These are phyloP conservation scores for Parietichytrium sp. DNA, from an alignment of 108 stramenopile species.

Conservation along the genomic window DNA sequence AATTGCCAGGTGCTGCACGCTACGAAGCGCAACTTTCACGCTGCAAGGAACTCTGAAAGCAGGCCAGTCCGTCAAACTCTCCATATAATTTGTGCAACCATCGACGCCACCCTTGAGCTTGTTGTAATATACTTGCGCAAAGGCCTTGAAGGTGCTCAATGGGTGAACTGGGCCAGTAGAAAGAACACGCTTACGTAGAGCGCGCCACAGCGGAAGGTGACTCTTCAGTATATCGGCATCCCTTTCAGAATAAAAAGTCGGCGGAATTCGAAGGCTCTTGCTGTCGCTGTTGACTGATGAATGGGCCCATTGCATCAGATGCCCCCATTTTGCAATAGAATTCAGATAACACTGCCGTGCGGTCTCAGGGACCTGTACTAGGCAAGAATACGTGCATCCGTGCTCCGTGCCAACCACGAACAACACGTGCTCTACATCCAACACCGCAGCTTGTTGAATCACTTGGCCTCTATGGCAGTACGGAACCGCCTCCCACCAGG, in stretches of 20 bases:
- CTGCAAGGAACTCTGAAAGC: not conserved
- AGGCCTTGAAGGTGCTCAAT: not conserved
- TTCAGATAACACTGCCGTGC: not conserved
- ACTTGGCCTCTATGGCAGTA: not conserved
- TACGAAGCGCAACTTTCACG: not conserved
- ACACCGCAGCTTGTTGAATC: not conserved
- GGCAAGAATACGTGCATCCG: not conserved
- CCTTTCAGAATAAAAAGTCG: not conserved
- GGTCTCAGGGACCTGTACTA: not conserved
- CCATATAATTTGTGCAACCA: not conserved
- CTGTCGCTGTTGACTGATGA: not conserved
- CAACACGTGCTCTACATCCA: not conserved
- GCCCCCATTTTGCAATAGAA: not conserved
- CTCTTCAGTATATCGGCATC: not conserved
- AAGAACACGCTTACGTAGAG: not conserved
- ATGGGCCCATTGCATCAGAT: not conserved
- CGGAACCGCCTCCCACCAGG: not conserved
- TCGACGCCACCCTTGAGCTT: not conserved
- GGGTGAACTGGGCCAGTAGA: not conserved
- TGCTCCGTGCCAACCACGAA: not conserved
- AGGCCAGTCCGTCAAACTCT: not conserved
- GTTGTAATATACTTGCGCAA: not conserved
- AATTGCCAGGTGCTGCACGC: not conserved
- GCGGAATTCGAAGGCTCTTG: not conserved
- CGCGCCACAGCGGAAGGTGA: not conserved